A percentile compares a stretch with the other conserved stretches of the same genome.
Conservation (phyloP, 2,329 filamentous ascomycete genomes). For the Sarocladiaceae sp. region DNA sequence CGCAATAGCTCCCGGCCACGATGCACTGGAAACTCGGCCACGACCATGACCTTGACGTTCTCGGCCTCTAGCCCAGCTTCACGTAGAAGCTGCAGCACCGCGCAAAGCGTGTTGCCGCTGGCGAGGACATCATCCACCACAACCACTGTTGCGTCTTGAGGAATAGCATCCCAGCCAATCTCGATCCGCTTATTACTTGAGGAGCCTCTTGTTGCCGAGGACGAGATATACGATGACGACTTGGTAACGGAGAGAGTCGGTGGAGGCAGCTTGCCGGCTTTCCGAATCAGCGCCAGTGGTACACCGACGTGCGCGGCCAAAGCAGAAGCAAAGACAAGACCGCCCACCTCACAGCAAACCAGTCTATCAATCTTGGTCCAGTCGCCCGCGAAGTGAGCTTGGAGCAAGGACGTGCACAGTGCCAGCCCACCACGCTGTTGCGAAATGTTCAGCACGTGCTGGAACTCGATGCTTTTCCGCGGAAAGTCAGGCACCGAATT, state of each 20-base stretch:
- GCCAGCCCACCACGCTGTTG: slow-evolving; percentile 43
- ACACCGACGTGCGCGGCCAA: slow-evolving; percentile 34
- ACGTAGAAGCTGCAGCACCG: slow-evolving; percentile 41
- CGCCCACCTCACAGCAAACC: slow-evolving; percentile 50
- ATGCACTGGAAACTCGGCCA: slow-evolving; percentile 53
- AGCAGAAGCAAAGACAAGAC: slow-evolving; percentile 47
- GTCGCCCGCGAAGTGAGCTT: slow-evolving; percentile 35
- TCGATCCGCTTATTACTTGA: slow-evolving; percentile 35
- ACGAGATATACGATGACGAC: slow-evolving; percentile 46
- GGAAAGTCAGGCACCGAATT: slow-evolving; percentile 43
- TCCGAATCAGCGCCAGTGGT: slow-evolving; percentile 44
- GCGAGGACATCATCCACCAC: slow-evolving; percentile 56
- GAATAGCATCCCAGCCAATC: slow-evolving; percentile 38
- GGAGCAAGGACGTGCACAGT: slow-evolving; percentile 45
- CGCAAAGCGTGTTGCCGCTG: slow-evolving; percentile 47
- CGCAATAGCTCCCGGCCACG: slow-evolving; percentile 41
- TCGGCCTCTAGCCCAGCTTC: slow-evolving; percentile 33
- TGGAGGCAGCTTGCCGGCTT: slow-evolving; percentile 52
- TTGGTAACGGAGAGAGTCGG: slow-evolving; percentile 45
- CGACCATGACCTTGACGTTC: slow-evolving; percentile 41
- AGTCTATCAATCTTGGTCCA: slow-evolving; percentile 42
- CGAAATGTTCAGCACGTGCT: slow-evolving; percentile 50
- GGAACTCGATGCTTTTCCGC: slow-evolving; percentile 43
- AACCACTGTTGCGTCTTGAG: slow-evolving; percentile 36
- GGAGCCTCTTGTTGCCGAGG: neutral